These are phyloP conservation scores for Mentha longifolia DNA, from an alignment of 257 asterid genomes.

Conservation along the genomic window DNA sequence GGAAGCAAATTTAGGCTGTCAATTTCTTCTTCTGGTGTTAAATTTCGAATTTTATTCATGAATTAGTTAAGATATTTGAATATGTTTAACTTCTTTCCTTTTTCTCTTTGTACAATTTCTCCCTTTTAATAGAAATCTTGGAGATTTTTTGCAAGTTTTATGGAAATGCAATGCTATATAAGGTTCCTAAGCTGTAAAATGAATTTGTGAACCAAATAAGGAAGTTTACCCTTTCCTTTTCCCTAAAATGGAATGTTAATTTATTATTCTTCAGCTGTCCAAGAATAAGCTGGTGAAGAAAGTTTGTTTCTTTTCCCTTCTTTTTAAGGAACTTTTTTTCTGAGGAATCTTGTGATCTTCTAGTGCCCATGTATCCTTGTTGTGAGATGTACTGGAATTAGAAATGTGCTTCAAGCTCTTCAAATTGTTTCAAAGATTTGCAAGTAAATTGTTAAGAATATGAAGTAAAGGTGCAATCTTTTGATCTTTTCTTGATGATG, in stretches of 20 bases:
- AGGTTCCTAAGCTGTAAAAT: background rate
- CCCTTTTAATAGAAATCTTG: background rate
- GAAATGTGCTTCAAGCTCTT: background rate
- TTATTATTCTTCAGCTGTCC: constrained; percentile 6
- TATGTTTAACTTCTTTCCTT: background rate
- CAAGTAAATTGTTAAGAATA: background rate
- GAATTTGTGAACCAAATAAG: background rate
- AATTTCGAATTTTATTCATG: background rate
- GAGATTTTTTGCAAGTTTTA: background rate
- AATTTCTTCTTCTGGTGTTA: background rate
- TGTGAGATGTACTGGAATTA: background rate
- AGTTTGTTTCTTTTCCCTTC: background rate
- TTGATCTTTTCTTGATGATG: constrained; percentile 15
- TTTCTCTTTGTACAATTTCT: background rate
- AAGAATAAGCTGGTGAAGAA: background rate
- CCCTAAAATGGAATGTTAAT: background rate
- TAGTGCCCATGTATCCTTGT: background rate
- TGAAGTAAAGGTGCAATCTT: background rate
- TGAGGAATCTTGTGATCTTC: background rate
- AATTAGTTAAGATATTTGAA: background rate
- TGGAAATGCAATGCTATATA: constrained; percentile 12
- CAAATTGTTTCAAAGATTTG: constrained; percentile 3
- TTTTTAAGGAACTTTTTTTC: background rate
- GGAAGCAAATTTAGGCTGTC: background rate
- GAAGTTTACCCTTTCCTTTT: background rate